Percentiles rank a stretch among this genome's conserved stretches.
Conservation (phyloP, 345 rosid species). For the Rhodamnia argentea region DNA sequence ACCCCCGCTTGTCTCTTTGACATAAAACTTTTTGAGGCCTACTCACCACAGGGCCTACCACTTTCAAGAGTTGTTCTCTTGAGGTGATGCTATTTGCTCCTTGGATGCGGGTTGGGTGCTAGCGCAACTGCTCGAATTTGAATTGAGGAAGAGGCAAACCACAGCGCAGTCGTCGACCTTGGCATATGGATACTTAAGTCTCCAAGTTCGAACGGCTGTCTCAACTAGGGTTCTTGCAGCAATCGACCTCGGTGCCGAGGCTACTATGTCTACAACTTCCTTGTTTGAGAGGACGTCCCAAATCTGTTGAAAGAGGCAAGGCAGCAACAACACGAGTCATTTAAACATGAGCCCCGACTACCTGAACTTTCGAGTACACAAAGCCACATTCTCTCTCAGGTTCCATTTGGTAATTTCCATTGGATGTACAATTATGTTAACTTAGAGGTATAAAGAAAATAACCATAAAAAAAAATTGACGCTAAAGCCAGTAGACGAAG, state of each 20-base stretch:
- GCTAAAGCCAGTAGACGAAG: background rate
- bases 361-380: background rate
- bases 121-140: background rate
- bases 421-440: background rate
- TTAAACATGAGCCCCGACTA: background rate
- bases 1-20: background rate
- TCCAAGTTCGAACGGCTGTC: constrained; percentile 31
- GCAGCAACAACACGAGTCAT: background rate
- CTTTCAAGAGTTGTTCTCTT: background rate
- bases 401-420: background rate
- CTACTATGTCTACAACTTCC: constrained; percentile 32
- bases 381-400: background rate
- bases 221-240: constrained; percentile 31
- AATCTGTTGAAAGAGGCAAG: constrained; percentile 2
- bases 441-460: background rate
- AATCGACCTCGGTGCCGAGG: constrained; percentile 15
- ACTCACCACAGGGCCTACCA: background rate
- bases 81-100: background rate
- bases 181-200: constrained; percentile 24
- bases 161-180: constrained; percentile 36
- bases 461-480: background rate
- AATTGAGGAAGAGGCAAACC: constrained; percentile 31
- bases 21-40: background rate
- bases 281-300: constrained; percentile 43
- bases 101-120: background rate